These are phyloP conservation scores for Xylariales sp. DNA, from an alignment of 2,329 filamentous ascomycete species.

Conservation along the genomic window DNA sequence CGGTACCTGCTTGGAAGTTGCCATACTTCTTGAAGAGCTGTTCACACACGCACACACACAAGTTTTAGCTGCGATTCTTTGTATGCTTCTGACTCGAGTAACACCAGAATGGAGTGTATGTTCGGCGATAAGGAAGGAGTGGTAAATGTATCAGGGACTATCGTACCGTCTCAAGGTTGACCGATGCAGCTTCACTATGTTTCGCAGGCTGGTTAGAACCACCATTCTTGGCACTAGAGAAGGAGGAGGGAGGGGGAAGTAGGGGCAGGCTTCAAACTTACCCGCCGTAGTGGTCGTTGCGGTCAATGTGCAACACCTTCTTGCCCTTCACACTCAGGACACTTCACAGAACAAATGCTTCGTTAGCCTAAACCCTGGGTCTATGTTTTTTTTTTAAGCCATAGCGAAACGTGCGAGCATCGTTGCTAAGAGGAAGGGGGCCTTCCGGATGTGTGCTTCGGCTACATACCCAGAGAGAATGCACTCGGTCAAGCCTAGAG, in stretches of 20 bases:
- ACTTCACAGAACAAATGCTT: constrained; percentile 36
- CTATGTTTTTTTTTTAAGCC: no score
- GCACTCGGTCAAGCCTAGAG: constrained; percentile 92
- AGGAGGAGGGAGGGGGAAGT: no score
- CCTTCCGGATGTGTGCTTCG: neutral
- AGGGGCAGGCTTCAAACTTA: no score
- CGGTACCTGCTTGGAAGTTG: constrained; percentile 71
- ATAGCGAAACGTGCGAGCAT: no score
- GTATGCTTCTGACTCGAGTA: neutral
- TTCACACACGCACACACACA: neutral
- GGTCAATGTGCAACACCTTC: constrained; percentile 98
- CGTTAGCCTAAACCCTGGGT: neutral
- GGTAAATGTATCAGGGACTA: no score
- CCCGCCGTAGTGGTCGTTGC: constrained; percentile 98
- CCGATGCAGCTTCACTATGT: constrained; percentile 81
- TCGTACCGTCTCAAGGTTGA: constrained; percentile 88
- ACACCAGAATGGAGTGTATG: no score
- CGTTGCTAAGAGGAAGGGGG: neutral
- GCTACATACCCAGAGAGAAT: constrained; percentile 85
- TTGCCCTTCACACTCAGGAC: constrained; percentile 97
- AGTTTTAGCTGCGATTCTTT: constrained; percentile 2
- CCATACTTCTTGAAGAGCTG: constrained; percentile 97
- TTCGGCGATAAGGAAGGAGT: no score
- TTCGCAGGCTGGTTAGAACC: no score
- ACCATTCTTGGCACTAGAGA: no score